phyloP scores from a whole-genome alignment of 345 rosid genomes.

The Pugionium cornutum region DNA sequence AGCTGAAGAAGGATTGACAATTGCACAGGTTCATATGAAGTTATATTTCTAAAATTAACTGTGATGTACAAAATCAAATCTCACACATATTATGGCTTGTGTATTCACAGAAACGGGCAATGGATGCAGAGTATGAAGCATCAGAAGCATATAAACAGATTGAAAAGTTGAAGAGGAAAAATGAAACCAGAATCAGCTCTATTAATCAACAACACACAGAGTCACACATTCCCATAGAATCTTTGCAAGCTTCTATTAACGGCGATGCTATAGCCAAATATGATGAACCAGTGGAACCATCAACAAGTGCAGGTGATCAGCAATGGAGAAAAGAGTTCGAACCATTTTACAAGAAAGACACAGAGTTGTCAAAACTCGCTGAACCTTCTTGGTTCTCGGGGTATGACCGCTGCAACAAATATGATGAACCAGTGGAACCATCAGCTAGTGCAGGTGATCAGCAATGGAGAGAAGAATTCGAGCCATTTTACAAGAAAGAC shows the following conservation, averaged over 20 bases:
- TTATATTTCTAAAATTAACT: background rate
- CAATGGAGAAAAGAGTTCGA: constrained; percentile 77
- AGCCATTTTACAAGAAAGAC: constrained; percentile 57
- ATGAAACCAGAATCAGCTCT: constrained; percentile 47
- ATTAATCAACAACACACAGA: constrained; percentile 48
- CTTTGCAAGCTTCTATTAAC: constrained; percentile 31
- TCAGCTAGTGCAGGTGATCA: constrained; percentile 46
- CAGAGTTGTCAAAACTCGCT: constrained; percentile 56
- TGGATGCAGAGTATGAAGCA: constrained; percentile 66
- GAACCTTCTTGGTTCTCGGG: constrained; percentile 91
- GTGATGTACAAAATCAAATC: too few species aligned
- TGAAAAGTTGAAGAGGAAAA: constrained; percentile 57
- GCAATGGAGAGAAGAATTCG: constrained; percentile 75
- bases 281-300: constrained; percentile 49
- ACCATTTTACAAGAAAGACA: constrained; percentile 55
- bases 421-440: constrained; percentile 49
- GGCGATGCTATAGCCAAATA: constrained; percentile 49
- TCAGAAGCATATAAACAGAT: constrained; percentile 56
- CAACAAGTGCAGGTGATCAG: constrained; percentile 46
- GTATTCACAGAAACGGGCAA: constrained; percentile 61
- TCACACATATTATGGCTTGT: constrained; percentile 13
- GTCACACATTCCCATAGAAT: constrained; percentile 54
- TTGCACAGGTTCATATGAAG: constrained; percentile 56
- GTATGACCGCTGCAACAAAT: constrained; percentile 44
- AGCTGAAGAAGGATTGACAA: constrained; percentile 79